Base-by-base conservation (phyloP, 345 rosid species). In the Kernera saxatilis region DNA sequence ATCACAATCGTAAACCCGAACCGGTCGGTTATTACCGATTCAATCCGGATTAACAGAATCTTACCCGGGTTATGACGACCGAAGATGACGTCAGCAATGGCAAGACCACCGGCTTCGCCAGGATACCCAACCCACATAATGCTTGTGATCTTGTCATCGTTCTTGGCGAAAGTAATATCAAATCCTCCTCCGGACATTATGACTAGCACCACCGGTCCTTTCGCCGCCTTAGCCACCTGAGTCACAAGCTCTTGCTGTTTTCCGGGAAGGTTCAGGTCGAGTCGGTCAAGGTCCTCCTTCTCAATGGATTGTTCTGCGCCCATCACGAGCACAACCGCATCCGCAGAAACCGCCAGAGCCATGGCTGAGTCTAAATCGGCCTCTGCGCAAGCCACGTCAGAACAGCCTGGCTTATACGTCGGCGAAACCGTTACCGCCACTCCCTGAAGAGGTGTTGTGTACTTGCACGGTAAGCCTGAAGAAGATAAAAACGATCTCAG, bases 171-270 rank as follows among this genome's bases (percentile, higher is more conserved):
- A 0, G 86, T 51, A 14, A 90, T 55, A 58, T 90, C 97, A 48
- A 90, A 74, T 19, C 97, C 92, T 11, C 92, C 97, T 27, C 92
- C 92, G 0, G 97, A 88, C 94, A 88, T 90, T 25, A 90, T 81
- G 26, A 86, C 83, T 14, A 90, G 94, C 41, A 88, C 79, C 55
- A 90, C 97, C 6, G 89, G 90, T 43, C 94, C 94, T 36, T 77
- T 86, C 0, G 97, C 79, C 2, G 39, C 90, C 6, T 77, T 79
- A 40, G 94, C 90, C 17, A 88, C 92, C 62, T 71, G 70, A 8
- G 85, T 79, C 70, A 88, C 59, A 1, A 90, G 65, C 23, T 77
- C 67, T 69, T 80, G 80, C 23, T 90, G 97, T 58, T 85, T 81
- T 5, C 97, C 94, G 0, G 92, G 97, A 15, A 90, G 88, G 55